phyloP scores from a whole-genome alignment of 805 yeast species.

The Starmerella stellata region DNA sequence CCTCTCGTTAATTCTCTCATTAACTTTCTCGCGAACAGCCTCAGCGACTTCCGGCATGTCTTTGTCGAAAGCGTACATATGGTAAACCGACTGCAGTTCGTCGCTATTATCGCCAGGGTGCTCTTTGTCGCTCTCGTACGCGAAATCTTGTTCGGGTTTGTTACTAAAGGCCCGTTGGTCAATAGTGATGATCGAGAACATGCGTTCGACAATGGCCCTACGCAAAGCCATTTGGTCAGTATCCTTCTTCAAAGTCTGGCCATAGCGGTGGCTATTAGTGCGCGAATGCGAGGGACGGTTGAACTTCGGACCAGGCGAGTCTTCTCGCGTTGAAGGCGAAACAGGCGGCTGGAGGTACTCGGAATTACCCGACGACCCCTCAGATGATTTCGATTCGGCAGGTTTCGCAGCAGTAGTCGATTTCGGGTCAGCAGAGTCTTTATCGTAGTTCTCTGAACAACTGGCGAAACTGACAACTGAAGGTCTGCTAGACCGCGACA shows the following conservation, averaged over 20 bases:
- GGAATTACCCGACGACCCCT: not conserved
- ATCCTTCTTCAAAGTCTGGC: slow-evolving; percentile 3
- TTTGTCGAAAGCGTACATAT: not conserved
- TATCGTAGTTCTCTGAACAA: not conserved
- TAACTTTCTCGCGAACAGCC: not conserved
- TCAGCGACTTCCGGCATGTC: not conserved
- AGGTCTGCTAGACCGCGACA: not conserved
- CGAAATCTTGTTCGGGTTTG: not conserved
- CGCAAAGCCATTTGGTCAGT: slow-evolving; percentile 14
- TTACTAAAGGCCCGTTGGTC: slow-evolving; percentile 5
- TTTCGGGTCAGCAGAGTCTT: not conserved
- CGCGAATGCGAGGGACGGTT: too few relatives aligned
- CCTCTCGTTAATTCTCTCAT: not conserved
- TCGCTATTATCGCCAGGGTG: not conserved
- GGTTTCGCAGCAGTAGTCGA: not conserved
- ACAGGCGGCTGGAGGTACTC: not conserved
- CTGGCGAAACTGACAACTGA: not conserved
- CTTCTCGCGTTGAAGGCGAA: not conserved
- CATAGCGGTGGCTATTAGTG: slow-evolving; percentile 18
- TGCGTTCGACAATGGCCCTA: slow-evolving; percentile 14
- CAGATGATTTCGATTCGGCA: not conserved
- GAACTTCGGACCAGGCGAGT: too few relatives aligned
- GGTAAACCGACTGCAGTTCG: not conserved
- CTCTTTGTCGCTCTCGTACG: not conserved
- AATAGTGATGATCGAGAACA: slow-evolving; percentile 15